Conservation (phyloP, 2,329 filamentous ascomycete genomes). For the Penicillium nordicum region DNA sequence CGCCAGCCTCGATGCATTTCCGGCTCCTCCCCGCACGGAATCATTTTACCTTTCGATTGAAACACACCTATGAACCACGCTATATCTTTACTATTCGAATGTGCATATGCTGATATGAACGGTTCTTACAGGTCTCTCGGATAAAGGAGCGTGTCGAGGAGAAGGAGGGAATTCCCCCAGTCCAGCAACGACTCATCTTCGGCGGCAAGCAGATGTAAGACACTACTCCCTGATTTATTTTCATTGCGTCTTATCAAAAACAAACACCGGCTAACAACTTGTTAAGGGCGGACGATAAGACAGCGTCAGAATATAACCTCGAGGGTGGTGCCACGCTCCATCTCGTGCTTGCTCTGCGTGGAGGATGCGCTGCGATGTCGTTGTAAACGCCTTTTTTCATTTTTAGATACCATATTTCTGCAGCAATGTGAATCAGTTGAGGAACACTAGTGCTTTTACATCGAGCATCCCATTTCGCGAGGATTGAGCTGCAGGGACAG, state of each 20-base stretch:
- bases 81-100: not conserved
- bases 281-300: slow-evolving; percentile 87
- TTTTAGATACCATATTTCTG: slow-evolving; percentile 18
- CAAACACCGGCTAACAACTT: not conserved
- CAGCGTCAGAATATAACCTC: slow-evolving; percentile 82
- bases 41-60: not conserved
- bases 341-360: slow-evolving; percentile 88
- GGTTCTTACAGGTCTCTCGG: slow-evolving; percentile 66
- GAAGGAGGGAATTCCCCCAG: slow-evolving; percentile 96
- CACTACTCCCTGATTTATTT: not conserved
- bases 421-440: slow-evolving; percentile 9
- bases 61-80: not conserved
- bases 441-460: not conserved
- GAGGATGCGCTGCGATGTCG: slow-evolving; percentile 50
- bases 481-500: not conserved
- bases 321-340: slow-evolving; percentile 91
- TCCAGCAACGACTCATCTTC: slow-evolving; percentile 93
- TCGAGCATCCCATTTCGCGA: not conserved
- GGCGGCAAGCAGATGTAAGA: slow-evolving; percentile 95
- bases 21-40: not conserved
- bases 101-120: not conserved
- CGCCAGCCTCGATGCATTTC: not conserved
- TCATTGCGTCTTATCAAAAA: not conserved
- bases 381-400: slow-evolving; percentile 13
- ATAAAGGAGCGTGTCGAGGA: slow-evolving; percentile 99